Percentiles rank a stretch among this genome's conserved stretches.
These are phyloP conservation scores for Triticum monococcum DNA, from an alignment of 176 grass and related monocot genomes.

Conservation along the genomic window DNA sequence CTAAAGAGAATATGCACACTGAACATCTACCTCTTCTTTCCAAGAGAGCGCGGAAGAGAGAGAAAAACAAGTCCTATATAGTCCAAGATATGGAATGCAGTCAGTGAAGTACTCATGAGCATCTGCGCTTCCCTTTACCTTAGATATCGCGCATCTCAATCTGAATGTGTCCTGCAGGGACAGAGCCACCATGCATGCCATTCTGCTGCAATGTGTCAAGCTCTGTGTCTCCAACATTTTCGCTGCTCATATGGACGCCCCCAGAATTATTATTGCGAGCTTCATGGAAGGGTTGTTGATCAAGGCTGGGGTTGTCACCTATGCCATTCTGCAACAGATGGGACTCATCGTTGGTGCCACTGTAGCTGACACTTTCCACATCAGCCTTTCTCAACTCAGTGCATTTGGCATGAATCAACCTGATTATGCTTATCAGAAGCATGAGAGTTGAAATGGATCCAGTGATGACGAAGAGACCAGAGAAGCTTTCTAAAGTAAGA, in stretches of 20 bases:
- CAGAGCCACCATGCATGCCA: background rate
- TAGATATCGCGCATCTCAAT: too few species aligned
- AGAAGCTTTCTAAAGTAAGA: conserved; percentile 40
- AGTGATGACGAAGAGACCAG: conserved; percentile 51
- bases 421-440: conserved; percentile 32
- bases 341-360: background rate
- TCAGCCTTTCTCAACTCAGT: background rate
- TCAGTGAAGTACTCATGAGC: too few species aligned
- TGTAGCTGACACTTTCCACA: background rate
- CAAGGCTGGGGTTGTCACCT: background rate
- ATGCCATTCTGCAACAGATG: background rate
- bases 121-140: too few species aligned
- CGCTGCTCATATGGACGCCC: background rate
- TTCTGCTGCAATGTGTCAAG: background rate
- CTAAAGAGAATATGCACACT: too few species aligned
- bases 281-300: background rate
- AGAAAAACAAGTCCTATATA: too few species aligned
- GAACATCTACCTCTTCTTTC: too few species aligned
- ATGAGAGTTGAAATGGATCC: conserved; percentile 41
- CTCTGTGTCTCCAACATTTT: background rate
- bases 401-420: background rate
- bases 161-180: background rate
- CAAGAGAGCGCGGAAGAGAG: too few species aligned
- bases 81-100: too few species aligned
- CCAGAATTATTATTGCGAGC: background rate